phyloP scores from a whole-genome alignment of 768 basidiomycete species.

The Grammothele lineata region DNA sequence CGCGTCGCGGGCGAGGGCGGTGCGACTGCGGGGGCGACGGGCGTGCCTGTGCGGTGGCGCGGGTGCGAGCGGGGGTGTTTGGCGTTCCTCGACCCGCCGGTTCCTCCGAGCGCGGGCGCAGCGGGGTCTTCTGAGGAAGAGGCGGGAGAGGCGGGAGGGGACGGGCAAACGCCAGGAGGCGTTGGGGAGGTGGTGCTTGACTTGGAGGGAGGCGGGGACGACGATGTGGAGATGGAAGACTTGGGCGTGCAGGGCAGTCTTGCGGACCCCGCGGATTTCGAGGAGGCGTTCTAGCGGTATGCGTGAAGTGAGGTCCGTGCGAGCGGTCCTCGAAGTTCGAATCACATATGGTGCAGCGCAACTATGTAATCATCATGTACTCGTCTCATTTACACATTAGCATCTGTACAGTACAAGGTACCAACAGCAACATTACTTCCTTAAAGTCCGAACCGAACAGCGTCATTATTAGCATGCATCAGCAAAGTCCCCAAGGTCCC shows the following conservation, averaged over 20 bases:
- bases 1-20: constrained; percentile 40
- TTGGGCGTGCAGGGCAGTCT: constrained; percentile 8
- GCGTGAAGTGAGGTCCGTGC: too few species aligned
- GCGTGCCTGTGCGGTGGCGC: constrained; percentile 61
- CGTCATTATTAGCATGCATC: too few species aligned
- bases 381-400: too few species aligned
- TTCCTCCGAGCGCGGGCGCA: background rate
- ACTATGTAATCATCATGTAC: too few species aligned
- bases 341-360: too few species aligned
- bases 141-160: background rate
- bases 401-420: too few species aligned
- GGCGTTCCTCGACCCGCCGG: constrained; percentile 43
- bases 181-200: background rate
- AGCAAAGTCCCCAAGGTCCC: too few species aligned
- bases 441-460: too few species aligned
- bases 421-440: too few species aligned
- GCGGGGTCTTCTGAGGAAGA: background rate
- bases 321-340: too few species aligned
- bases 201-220: background rate
- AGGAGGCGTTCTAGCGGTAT: constrained; percentile 15
- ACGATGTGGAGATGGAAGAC: constrained; percentile 8
- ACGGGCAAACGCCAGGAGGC: too few species aligned
- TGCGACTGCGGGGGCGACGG: constrained; percentile 3
- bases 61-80: constrained; percentile 65
- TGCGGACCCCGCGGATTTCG: constrained; percentile 15